These are phyloP conservation scores for Fonsecaea pedrosoi DNA, from an alignment of 2,329 filamentous ascomycete genomes.

Conservation along the genomic window DNA sequence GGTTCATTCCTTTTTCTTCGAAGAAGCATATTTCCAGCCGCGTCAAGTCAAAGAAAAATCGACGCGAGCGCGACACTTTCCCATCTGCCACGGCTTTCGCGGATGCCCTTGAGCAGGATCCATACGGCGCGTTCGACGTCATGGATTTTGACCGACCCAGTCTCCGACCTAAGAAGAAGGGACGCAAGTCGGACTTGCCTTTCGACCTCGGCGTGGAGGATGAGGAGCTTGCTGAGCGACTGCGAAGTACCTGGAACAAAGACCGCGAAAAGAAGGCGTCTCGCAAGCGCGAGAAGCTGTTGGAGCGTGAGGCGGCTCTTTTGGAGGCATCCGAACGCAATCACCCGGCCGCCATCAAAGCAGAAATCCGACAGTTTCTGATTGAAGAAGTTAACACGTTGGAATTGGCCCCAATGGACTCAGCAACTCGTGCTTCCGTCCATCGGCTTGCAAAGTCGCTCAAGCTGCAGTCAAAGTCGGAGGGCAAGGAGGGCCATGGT, in stretches of 20 bases:
- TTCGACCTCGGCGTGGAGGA: conserved; percentile 64
- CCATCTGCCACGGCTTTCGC: conserved; percentile 63
- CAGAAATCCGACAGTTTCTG: conserved; percentile 63
- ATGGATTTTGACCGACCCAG: conserved; percentile 82
- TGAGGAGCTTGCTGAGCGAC: conserved; percentile 67
- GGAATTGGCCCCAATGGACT: conserved; percentile 82
- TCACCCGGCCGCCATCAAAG: conserved; percentile 70
- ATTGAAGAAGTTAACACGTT: conserved; percentile 50
- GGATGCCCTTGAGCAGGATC: conserved; percentile 64
- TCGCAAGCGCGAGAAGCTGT: conserved; percentile 73
- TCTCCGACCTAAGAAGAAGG: conserved; percentile 69
- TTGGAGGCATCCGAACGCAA: conserved; percentile 62
- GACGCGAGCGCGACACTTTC: conserved; percentile 50
- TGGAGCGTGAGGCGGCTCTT: conserved; percentile 69
- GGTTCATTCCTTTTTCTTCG: conserved; percentile 37
- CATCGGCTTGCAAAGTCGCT: conserved; percentile 80
- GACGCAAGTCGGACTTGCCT: conserved; percentile 60
- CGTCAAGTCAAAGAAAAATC: conserved; percentile 39
- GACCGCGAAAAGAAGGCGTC: conserved; percentile 74
- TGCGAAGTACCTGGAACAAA: conserved; percentile 68
- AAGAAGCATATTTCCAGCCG: conserved; percentile 38
- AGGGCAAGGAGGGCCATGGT: conserved; percentile 74
- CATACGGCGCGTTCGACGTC: conserved; percentile 76
- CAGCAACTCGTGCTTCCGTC: conserved; percentile 74
- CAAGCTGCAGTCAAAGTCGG: conserved; percentile 82